phyloP scores from a whole-genome alignment of 1,139 yeast genomes.

The Candida buenavistaensis region DNA sequence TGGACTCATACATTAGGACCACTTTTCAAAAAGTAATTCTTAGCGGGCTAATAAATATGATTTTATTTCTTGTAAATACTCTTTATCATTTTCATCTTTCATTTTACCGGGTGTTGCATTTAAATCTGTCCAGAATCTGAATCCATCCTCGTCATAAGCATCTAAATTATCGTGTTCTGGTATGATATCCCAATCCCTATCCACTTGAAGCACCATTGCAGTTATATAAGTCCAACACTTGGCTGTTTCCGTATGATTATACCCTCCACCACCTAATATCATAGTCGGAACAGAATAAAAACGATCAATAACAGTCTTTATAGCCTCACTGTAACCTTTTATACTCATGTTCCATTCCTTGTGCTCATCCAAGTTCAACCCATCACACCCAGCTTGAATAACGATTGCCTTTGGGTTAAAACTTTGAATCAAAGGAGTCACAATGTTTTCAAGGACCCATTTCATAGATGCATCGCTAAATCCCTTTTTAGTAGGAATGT shows the following conservation, averaged over 20 bases:
- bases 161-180: conserved; percentile 55
- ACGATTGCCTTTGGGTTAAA: conserved; percentile 56
- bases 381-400: conserved; percentile 74
- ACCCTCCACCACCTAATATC: conserved; percentile 79
- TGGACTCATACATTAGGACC: conserved; percentile 50
- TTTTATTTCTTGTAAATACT: conserved; percentile 19
- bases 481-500: conserved; percentile 62
- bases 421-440: conserved; percentile 40
- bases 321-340: conserved; percentile 42
- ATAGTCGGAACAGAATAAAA: conserved; percentile 35
- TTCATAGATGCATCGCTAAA: conserved; percentile 46
- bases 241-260: conserved; percentile 61
- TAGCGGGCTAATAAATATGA: conserved; percentile 13
- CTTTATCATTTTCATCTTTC: conserved; percentile 39
- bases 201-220: conserved; percentile 2
- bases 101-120: conserved; percentile 29
- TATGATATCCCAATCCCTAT: conserved; percentile 19
- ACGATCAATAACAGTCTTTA: conserved; percentile 30
- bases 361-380: conserved; percentile 54
- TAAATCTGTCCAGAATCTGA: conserved; percentile 48
- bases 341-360: conserved; percentile 71
- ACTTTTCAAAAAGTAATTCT: conserved; percentile 15
- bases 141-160: conserved; percentile 46
- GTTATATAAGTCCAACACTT: conserved; percentile 66
- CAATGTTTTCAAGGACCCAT: conserved; percentile 38